Base-by-base conservation (phyloP, 345 rosid genomes). In the Turritis glabra region DNA sequence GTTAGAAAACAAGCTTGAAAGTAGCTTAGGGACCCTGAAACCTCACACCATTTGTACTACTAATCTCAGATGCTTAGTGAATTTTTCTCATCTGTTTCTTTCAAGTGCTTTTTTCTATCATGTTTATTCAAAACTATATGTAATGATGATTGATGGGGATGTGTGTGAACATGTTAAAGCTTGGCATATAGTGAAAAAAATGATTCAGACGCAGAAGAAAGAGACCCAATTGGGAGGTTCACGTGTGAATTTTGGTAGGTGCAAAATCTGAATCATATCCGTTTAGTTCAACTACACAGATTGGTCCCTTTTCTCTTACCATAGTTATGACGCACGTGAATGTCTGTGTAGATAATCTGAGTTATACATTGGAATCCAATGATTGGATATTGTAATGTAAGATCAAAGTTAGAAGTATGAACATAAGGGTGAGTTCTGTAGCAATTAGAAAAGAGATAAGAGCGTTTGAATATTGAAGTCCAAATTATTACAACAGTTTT, bases 31-130 rank as follows among this genome's bases (percentile, higher is more conserved):
- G 65, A 69, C 23, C 27, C 0, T 51, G 52, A 33, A 69, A 76
- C 65, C 80, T 76, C 71, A 76, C 70, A 76, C 64, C 75, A 69
- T 69, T 62, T 76, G 71, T 76, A 69, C 21, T 61, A 61, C 47
- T 69, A 61, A 69, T 68, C 8, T 25, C 70, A 75, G 73, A 60
- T 51, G 29, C 48, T 13, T 68, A 76, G 29, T 52, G 33, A 40
- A 33, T 53, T 41, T 52, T 69, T 30, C 51, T 51, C 37, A 11
- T 40, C 25, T 66, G 32, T 57, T 67, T 75, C 35, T 58, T 22
- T 48, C 46, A 3, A 41, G 29, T 76, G 51, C 8, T 40, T 40
- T 69, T 76, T 3, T 61, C 57, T 15, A n/a, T 41, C 69, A 57
- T 68, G 70, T 69, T 76, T 33, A 17, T 46, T 66, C 52, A 35